Evolutionary conservation across 192 early-diverging fungal species (phyloP).

Genomic region (Physocladia obscura): DNA sequence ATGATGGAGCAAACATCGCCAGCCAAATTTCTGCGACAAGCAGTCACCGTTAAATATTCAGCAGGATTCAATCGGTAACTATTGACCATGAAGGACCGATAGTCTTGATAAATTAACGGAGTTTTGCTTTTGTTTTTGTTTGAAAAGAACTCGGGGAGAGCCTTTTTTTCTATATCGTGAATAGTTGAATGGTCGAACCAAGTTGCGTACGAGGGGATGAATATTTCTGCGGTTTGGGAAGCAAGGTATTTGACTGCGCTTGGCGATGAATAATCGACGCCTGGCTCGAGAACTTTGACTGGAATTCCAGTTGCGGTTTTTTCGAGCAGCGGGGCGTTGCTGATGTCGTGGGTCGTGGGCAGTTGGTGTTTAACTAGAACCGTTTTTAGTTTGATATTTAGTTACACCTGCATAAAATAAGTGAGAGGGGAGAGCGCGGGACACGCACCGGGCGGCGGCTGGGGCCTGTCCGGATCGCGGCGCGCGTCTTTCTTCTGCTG

Average conservation of each 20-base stretch:
- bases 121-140: constrained; percentile 90
- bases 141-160: constrained; percentile 96
- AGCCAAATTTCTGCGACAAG: constrained; percentile 91
- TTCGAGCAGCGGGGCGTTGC: not conserved
- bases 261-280: constrained; percentile 17
- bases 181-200: constrained; percentile 86
- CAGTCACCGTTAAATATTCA: constrained; percentile 97
- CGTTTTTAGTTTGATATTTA: no score
- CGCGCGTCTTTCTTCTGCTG: no score
- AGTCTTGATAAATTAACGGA: constrained; percentile 82
- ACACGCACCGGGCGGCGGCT: no score
- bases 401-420: no score
- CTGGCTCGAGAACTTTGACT: not conserved
- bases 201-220: constrained; percentile 82
- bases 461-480: no score
- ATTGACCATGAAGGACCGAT: constrained; percentile 98
- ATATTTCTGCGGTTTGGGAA: constrained; percentile 37
- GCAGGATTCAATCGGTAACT: constrained; percentile 91
- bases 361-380: not conserved
- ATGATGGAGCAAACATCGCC: constrained; percentile 99
- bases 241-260: constrained; percentile 16
- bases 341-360: not conserved
- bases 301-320: constrained; percentile 7
- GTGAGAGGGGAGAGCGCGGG: no score
- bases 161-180: constrained; percentile 83